Evolutionary conservation across 1,139 yeast genomes (phyloP), one percentile per base, ranked within the genome.

Genomic region (Entelexis sorbosivorans): DNA sequence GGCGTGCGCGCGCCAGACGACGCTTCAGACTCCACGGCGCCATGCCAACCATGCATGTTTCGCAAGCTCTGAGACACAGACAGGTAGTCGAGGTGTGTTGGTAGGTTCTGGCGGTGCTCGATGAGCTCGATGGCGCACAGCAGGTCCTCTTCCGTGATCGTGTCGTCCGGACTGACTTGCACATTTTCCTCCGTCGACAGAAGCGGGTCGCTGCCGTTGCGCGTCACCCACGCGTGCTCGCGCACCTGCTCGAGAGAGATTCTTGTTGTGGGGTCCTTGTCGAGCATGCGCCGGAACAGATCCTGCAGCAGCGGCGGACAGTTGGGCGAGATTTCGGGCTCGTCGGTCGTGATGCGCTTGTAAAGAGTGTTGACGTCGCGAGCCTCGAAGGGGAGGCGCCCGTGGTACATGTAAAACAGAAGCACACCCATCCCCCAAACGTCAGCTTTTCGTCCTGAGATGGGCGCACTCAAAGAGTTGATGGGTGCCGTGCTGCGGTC

Each of bases 391-490:
- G 74, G 74, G 48, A 71, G 61, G 28, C 59, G 57, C 9, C 73
- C 73, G 49, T 63, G 66, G 20, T 60, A 50, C 59, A 70, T 61
- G 54, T 66, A 66, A 56, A 64, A 71, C 19, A 71, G 61, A 0
- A 88, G 81, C 3, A 86, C 85, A 1, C 93, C 93, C 62, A 83
- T 69, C 11, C 88, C 79, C 93, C 93, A 83, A 22, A 83, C 75
- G 63, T 83, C 93, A 0, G 87, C 79, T 5, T 84, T 82, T 1
- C 81, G 77, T 56, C 87, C 74, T 66, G 59, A 78, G 62, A 57
- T 81, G 9, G 73, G 45, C 19, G 51, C 48, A n/a, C 19, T 20
- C 11, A 48, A 7, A 2, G 48, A 43, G 20, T 26, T 39, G n/a
- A 19, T 17, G 11, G 36, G 39, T 3, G 32, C 1, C 9, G 17